Conservation (phyloP, 2,329 filamentous ascomycete species). For the Beauveria sp. region DNA sequence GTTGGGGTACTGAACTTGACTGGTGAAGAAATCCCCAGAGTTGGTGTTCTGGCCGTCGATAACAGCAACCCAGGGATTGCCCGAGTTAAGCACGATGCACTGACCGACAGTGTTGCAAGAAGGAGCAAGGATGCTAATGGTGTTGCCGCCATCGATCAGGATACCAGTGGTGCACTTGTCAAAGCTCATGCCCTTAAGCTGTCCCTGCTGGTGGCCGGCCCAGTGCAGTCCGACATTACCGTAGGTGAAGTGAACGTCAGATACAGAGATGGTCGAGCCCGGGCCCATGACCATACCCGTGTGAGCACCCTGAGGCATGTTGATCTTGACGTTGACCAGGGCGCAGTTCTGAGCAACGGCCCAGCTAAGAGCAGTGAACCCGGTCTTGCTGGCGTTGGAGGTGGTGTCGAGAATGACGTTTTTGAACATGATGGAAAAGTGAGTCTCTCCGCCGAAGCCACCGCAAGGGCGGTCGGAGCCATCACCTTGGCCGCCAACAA, state of each 20-base stretch:
- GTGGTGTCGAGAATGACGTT: constrained; percentile 17
- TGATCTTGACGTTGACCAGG: constrained; percentile 15
- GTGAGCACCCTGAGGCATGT: constrained; percentile 13
- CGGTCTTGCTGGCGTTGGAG: constrained; percentile 10
- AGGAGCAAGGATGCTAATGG: constrained; percentile 7
- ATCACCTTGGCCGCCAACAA: constrained; percentile 15
- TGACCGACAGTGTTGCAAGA: constrained; percentile 5
- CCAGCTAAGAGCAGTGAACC: constrained; percentile 16
- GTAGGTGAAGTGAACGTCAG: constrained; percentile 14
- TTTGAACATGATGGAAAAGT: constrained; percentile 17
- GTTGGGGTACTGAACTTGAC: constrained; percentile 5
- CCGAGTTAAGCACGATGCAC: constrained; percentile 6
- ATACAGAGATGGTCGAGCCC: constrained; percentile 16
- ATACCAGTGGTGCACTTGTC: constrained; percentile 12
- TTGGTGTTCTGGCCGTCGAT: constrained; percentile 5
- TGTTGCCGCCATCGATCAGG: constrained; percentile 8
- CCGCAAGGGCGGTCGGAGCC: constrained; percentile 10
- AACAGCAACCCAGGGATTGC: constrained; percentile 4
- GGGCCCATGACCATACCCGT: constrained; percentile 13
- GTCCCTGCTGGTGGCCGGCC: constrained; percentile 9
- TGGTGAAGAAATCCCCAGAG: constrained; percentile 7
- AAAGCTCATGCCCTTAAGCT: constrained; percentile 8
- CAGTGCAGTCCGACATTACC: constrained; percentile 17
- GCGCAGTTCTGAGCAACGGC: constrained; percentile 17
- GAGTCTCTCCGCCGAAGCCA: constrained; percentile 16